Conservation (phyloP, 1,284 basidiomycete genomes). For the Leccinum proximum region DNA sequence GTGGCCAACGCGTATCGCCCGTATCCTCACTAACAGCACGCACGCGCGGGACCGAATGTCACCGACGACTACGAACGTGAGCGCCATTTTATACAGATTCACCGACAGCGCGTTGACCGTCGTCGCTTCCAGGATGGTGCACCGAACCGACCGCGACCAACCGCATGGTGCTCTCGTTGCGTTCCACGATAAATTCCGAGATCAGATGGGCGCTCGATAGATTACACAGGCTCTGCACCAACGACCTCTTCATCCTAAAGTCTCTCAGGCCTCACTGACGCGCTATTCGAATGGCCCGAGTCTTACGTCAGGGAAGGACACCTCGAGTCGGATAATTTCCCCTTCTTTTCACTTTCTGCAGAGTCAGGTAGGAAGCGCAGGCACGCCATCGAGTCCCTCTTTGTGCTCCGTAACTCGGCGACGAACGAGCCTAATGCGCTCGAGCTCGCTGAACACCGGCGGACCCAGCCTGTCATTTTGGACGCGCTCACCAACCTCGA, state of each 20-base stretch:
- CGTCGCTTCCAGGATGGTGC: too few species aligned
- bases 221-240: too few species aligned
- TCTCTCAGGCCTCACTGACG: slow-evolving; percentile 75
- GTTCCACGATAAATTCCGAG: too few species aligned
- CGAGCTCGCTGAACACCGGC: slow-evolving; percentile 54
- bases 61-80: slow-evolving; percentile 76
- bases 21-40: slow-evolving; percentile 21
- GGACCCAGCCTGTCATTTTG: slow-evolving; percentile 58
- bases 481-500: slow-evolving; percentile 55
- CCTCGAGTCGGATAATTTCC: slow-evolving; percentile 36
- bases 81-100: slow-evolving; percentile 19
- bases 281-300: slow-evolving; percentile 78
- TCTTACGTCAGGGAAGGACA: slow-evolving; percentile 64
- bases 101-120: too few species aligned
- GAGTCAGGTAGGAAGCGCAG: slow-evolving; percentile 52
- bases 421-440: slow-evolving; percentile 60
- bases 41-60: slow-evolving; percentile 40
- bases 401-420: slow-evolving; percentile 75
- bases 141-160: too few species aligned
- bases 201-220: slow-evolving; percentile 8
- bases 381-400: slow-evolving; percentile 71
- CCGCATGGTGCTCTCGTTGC: too few species aligned
- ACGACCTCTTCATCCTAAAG: too few species aligned
- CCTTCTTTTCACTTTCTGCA: slow-evolving; percentile 53
- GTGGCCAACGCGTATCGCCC: slow-evolving; percentile 21